Evolutionary conservation across 1,284 basidiomycete species (phyloP).

Genomic region (Puccinia hordei): DNA sequence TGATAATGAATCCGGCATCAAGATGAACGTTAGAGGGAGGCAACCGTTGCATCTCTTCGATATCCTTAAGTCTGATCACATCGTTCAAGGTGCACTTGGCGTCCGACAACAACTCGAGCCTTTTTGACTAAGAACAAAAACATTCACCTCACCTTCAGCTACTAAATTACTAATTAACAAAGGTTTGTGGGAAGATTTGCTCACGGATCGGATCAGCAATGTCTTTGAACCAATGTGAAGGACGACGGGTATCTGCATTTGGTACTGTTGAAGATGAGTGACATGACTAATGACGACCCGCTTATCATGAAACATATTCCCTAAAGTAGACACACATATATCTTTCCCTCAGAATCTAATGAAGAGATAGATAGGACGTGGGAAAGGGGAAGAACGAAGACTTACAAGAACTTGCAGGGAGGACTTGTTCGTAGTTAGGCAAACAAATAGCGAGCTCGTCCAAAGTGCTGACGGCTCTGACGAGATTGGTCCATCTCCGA

Average conservation of each 20-base stretch:
- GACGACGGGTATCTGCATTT: slow-evolving; percentile 52
- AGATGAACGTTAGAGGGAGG: slow-evolving; percentile 51
- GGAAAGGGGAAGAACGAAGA: neutral
- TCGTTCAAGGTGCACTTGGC: slow-evolving; percentile 57
- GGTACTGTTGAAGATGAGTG: slow-evolving; percentile 52
- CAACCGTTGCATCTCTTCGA: slow-evolving; percentile 71
- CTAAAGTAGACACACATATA: neutral
- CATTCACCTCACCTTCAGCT: neutral
- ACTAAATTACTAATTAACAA: neutral
- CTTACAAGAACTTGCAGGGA: slow-evolving; percentile 51
- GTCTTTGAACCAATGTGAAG: slow-evolving; percentile 51
- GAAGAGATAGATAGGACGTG: too few relatives aligned
- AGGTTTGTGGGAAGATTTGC: neutral
- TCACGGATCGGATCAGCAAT: slow-evolving; percentile 59
- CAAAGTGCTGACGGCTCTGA: slow-evolving; percentile 44
- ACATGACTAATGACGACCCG: slow-evolving; percentile 50
- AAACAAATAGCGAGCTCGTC: slow-evolving; percentile 48
- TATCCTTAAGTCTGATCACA: slow-evolving; percentile 65
- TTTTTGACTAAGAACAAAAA: slow-evolving; percentile 40
- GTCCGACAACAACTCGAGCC: slow-evolving; percentile 51
- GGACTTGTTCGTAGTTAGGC: slow-evolving; percentile 51
- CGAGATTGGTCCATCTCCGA: slow-evolving; percentile 26
- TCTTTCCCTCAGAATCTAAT: slow-evolving; percentile 5
- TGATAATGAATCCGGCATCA: slow-evolving; percentile 47
- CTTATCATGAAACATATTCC: slow-evolving; percentile 50